phyloP scores from a whole-genome alignment of 176 grass and related monocot genomes.

The Lolium perenne region DNA sequence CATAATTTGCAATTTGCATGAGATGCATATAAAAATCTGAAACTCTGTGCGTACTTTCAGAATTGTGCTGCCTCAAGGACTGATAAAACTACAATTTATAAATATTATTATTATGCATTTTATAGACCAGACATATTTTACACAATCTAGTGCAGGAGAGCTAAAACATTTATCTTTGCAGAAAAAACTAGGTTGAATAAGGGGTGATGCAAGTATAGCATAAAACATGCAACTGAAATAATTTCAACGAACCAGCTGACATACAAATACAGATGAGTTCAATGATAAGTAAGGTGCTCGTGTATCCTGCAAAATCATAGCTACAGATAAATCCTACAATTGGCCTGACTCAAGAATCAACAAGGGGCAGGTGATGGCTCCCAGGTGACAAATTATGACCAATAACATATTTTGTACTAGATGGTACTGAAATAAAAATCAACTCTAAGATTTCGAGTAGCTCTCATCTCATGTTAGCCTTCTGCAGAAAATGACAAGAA shows the following conservation, averaged over 20 bases:
- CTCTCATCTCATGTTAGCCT: neutral
- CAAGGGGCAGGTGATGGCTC: constrained; percentile 3
- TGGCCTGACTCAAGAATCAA: constrained; percentile 2
- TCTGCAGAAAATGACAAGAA: constrained; percentile 10
- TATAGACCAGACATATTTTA: neutral
- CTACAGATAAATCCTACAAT: neutral
- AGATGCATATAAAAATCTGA: neutral
- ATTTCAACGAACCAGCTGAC: constrained; percentile 7
- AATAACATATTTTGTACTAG: neutral
- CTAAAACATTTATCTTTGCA: neutral
- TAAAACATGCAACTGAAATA: neutral
- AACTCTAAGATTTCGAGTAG: neutral
- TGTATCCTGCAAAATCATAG: constrained; percentile 8
- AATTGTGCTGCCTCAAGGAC: neutral
- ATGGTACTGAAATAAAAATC: neutral
- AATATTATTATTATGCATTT: neutral
- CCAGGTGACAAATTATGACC: neutral
- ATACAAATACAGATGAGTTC: neutral
- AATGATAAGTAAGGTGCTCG: neutral
- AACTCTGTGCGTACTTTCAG: neutral
- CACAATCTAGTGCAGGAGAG: neutral
- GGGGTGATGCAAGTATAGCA: neutral
- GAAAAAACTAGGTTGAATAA: constrained; percentile 23
- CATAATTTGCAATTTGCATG: neutral
- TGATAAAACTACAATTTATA: neutral